Percentiles rank a stretch among this genome's conserved stretches.
phyloP scores from a whole-genome alignment of 2,329 filamentous ascomycete genomes.

The Acarospora socialis region DNA sequence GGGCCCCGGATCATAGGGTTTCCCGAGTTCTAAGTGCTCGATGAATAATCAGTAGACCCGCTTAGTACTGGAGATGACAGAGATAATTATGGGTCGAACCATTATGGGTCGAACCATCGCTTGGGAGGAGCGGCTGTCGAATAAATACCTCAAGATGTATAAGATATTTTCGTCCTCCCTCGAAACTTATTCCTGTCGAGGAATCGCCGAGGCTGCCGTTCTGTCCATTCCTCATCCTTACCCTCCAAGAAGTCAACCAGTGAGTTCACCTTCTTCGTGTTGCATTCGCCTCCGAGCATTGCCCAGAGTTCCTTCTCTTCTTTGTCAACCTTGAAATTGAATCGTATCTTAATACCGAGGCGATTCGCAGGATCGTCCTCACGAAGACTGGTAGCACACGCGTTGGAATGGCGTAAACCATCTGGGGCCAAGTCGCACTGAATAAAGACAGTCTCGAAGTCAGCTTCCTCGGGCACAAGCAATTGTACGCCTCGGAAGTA shows the following conservation, averaged over 20 bases:
- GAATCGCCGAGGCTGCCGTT: constrained; percentile 3
- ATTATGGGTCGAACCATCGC: constrained; percentile 4
- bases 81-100: constrained; percentile 4
- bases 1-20: constrained; percentile 4
- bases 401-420: constrained; percentile 5
- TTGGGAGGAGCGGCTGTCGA: constrained; percentile 4
- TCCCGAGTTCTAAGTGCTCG: constrained; percentile 5
- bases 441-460: constrained; percentile 7
- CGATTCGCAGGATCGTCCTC: constrained; percentile 7
- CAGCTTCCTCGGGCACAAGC: constrained; percentile 3
- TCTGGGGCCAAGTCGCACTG: constrained; percentile 6
- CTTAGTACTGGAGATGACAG: constrained; percentile 4
- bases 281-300: constrained; percentile 1
- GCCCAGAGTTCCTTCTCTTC: constrained; percentile 1
- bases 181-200: constrained; percentile 2
- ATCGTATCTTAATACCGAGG: no score
- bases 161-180: constrained; percentile 4
- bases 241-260: constrained; percentile 4
- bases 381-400: constrained; percentile 2
- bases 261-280: constrained; percentile 4
- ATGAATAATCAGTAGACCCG: constrained; percentile 4
- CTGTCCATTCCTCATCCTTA: constrained; percentile 4
- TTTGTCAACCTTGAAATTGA: no score
- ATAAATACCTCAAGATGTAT: constrained; percentile 4
- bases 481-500: no score